Evolutionary conservation across 441 rosid genomes (phyloP).

Genomic region (Viola pubescens): DNA sequence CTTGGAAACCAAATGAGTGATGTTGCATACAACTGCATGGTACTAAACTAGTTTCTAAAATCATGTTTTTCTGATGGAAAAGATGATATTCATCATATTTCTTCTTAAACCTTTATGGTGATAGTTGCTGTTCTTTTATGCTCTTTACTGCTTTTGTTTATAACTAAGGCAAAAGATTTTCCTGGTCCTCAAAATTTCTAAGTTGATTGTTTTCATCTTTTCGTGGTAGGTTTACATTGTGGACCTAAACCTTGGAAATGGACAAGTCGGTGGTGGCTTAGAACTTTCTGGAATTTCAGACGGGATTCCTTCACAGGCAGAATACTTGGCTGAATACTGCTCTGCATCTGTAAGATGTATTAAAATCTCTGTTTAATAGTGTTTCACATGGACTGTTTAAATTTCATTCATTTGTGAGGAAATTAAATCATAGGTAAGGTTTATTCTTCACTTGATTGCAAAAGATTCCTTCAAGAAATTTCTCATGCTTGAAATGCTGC

Average conservation of each 20-base stretch:
- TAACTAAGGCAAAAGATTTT: neutral
- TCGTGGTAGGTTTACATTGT: constrained; percentile 57
- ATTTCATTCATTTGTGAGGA: neutral
- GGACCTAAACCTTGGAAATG: constrained; percentile 28
- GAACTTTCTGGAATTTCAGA: constrained; percentile 66
- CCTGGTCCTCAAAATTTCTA: constrained; percentile 2
- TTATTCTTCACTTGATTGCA: neutral
- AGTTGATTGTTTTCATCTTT: constrained; percentile 18
- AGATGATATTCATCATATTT: neutral
- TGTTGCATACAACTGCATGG: constrained; percentile 83
- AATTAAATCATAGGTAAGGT: neutral
- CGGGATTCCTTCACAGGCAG: constrained; percentile 74
- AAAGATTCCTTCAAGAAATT: neutral
- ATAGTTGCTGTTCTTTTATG: constrained; percentile 2
- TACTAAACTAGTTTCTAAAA: constrained; percentile 24
- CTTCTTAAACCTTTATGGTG: neutral
- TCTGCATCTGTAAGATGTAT: constrained; percentile 54
- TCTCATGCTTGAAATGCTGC: constrained; percentile 19
- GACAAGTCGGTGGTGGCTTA: constrained; percentile 39
- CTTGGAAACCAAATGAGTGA: constrained; percentile 97
- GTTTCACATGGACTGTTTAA: neutral
- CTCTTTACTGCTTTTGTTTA: neutral
- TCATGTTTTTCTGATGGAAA: constrained; percentile 3
- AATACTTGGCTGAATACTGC: constrained; percentile 78
- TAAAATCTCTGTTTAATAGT: constrained; percentile 8